phyloP scores from a whole-genome alignment of 2,329 filamentous ascomycete species.

The Sclerotinia trifoliorum region DNA sequence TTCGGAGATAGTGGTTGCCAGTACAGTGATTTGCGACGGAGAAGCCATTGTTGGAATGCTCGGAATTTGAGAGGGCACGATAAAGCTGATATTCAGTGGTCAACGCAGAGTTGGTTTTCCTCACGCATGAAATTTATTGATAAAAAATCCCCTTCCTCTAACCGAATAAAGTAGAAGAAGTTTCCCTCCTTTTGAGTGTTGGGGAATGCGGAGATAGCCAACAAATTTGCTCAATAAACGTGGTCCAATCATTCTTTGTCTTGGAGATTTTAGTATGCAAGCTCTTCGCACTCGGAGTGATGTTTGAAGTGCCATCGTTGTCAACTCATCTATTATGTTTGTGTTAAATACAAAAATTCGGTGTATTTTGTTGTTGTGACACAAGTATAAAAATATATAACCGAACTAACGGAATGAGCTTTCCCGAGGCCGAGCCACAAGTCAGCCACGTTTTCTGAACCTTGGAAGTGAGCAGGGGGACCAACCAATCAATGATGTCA shows the following conservation, averaged over 20 bases:
- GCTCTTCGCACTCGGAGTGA: neutral
- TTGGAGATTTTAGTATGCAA: neutral
- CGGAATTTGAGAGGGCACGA: neutral
- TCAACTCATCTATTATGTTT: neutral
- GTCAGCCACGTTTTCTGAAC: neutral
- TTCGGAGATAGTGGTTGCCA: neutral
- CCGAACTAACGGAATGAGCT: slow-evolving; percentile 1
- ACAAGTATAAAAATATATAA: neutral
- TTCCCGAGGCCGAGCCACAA: neutral
- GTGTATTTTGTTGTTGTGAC: neutral
- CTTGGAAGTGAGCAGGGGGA: neutral
- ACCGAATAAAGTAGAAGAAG: neutral
- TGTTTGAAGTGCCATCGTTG: neutral
- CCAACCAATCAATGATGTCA: slow-evolving; percentile 17
- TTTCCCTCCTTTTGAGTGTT: neutral
- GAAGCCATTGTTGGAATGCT: neutral
- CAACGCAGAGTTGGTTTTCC: neutral
- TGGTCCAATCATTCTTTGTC: neutral
- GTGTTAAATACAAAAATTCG: neutral
- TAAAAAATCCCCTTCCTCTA: neutral
- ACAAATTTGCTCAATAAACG: neutral
- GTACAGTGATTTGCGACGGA: neutral
- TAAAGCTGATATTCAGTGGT: neutral
- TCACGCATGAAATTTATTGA: neutral
- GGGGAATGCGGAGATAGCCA: neutral